Evolutionary conservation across 306 rosid species (phyloP).

Genomic region (Crotalaria pallida): DNA sequence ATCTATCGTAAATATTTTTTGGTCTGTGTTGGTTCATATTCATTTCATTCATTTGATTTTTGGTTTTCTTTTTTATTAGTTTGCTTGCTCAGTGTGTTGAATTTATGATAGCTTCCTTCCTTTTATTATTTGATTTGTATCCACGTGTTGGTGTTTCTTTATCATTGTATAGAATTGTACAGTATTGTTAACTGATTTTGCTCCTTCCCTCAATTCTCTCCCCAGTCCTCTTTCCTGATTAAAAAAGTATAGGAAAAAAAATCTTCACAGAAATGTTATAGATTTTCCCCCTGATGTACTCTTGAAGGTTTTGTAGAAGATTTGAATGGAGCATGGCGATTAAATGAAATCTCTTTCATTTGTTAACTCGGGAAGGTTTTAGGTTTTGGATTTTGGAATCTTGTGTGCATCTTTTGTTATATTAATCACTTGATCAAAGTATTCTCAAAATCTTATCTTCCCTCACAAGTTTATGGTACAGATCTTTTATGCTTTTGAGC

Average conservation of each 20-base stretch:
- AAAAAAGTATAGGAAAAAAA: background rate
- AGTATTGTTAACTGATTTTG: slow-evolving; percentile 14
- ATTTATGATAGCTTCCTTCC: slow-evolving; percentile 26
- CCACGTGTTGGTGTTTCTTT: slow-evolving; percentile 26
- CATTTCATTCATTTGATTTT: slow-evolving; percentile 61
- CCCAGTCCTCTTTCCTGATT: background rate
- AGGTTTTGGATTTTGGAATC: background rate
- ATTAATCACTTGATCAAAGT: background rate
- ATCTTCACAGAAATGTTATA: background rate
- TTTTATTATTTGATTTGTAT: slow-evolving; percentile 47
- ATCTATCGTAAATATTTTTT: slow-evolving; percentile 32
- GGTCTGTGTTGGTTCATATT: slow-evolving; percentile 37
- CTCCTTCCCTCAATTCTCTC: background rate
- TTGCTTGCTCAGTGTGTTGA: slow-evolving; percentile 27
- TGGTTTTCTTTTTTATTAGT: slow-evolving; percentile 1
- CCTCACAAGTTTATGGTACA: background rate
- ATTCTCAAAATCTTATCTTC: background rate
- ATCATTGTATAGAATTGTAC: slow-evolving; percentile 52
- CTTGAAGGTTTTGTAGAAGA: background rate
- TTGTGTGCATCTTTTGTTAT: background rate
- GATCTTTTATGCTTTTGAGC: background rate
- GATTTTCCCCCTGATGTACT: background rate
- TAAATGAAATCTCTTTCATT: background rate
- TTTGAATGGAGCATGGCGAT: background rate
- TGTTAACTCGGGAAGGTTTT: background rate